A percentile compares a stretch with the other conserved stretches of the same genome.
phyloP scores from a whole-genome alignment of 805 yeast genomes.

The Nakazawaea laoshanensis region DNA sequence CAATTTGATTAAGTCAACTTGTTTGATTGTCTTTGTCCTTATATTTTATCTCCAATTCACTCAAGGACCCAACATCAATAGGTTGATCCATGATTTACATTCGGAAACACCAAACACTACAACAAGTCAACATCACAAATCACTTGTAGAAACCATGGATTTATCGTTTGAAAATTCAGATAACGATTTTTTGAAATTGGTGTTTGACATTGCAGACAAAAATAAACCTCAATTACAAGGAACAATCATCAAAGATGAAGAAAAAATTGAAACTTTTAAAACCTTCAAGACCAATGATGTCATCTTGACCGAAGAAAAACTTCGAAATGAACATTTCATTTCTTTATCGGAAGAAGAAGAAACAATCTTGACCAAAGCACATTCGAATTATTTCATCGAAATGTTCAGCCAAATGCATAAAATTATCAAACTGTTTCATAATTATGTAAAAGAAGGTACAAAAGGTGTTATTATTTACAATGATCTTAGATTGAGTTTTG shows the following conservation, averaged over 20 bases:
- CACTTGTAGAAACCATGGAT: too few relatives aligned
- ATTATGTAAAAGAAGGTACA: neutral
- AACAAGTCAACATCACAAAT: too few relatives aligned
- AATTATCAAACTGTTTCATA: conserved; percentile 6
- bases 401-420: conserved; percentile 8
- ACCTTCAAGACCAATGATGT: neutral
- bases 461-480: conserved; percentile 7
- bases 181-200: conserved; percentile 2
- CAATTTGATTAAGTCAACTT: neutral
- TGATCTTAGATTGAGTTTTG: neutral
- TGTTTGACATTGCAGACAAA: neutral
- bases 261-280: neutral
- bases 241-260: neutral
- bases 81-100: conserved; percentile 5
- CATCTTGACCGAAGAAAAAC: neutral
- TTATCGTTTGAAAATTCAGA: neutral
- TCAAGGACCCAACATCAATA: conserved; percentile 6
- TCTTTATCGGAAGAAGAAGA: conserved; percentile 2
- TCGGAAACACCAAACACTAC: neutral
- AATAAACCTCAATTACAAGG: conserved; percentile 4
- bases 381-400: conserved; percentile 6
- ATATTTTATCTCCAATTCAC: conserved; percentile 7
- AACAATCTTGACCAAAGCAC: neutral
- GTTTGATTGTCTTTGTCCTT: neutral
- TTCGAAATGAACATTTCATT: neutral